A percentile compares a stretch with the other conserved stretches of the same genome.
These are phyloP conservation scores for Penicillium alfredii DNA, from an alignment of 495 filamentous ascomycete genomes.

Conservation along the genomic window DNA sequence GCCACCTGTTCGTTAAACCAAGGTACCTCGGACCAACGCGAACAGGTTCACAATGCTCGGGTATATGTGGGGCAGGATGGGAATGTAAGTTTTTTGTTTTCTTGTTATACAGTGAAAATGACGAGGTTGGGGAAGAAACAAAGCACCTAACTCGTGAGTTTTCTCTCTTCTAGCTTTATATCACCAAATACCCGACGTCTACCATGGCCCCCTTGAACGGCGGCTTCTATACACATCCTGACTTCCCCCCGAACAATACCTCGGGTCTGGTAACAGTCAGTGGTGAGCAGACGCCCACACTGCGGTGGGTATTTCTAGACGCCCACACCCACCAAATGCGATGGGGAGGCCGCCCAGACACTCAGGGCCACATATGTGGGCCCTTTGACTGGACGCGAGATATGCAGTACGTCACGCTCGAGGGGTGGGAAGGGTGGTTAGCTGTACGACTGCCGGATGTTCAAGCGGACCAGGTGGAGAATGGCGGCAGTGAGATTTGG, in stretches of 20 bases:
- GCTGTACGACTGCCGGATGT: conserved; percentile 19
- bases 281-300: conserved; percentile 19
- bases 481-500: conserved; percentile 18
- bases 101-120: conserved; percentile 5
- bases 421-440: conserved; percentile 23
- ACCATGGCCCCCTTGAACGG: conserved; percentile 24
- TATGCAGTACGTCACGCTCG: conserved; percentile 19
- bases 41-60: conserved; percentile 24
- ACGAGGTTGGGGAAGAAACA: not conserved
- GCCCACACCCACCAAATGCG: conserved; percentile 17
- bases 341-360: conserved; percentile 24
- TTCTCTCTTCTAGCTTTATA: conserved; percentile 18
- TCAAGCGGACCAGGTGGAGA: conserved; percentile 9
- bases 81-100: conserved; percentile 16
- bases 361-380: conserved; percentile 21
- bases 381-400: conserved; percentile 27
- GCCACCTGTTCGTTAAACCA: conserved; percentile 16
- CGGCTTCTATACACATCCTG: conserved; percentile 20
- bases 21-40: conserved; percentile 15
- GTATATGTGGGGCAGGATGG: conserved; percentile 24
- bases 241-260: conserved; percentile 20
- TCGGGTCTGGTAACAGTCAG: conserved; percentile 22
- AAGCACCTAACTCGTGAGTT: conserved; percentile 1
- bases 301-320: conserved; percentile 27
- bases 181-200: conserved; percentile 18